phyloP scores from a whole-genome alignment of 306 rosid species.

The Citrullus mucosospermus region DNA sequence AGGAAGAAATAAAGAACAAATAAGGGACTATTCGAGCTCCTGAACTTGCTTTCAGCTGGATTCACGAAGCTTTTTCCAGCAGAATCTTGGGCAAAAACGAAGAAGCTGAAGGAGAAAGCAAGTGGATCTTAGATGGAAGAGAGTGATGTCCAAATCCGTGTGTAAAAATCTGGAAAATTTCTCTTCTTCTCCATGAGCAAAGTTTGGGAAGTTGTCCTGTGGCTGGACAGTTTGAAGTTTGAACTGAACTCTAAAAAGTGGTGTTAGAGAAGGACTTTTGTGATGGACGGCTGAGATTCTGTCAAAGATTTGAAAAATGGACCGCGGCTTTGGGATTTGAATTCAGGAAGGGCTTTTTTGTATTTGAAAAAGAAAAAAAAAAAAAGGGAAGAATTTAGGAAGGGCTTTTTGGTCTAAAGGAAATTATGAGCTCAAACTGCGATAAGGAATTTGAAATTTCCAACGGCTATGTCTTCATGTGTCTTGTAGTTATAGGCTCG shows the following conservation, averaged over 20 bases:
- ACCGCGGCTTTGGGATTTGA: conserved; percentile 78
- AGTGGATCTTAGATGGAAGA: not conserved
- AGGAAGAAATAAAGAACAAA: conserved; percentile 47
- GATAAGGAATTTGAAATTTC: conserved; percentile 28
- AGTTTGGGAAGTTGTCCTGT: conserved; percentile 4
- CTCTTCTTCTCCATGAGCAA: conserved; percentile 7
- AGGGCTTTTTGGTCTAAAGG: conserved; percentile 33
- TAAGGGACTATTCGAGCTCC: conserved; percentile 25
- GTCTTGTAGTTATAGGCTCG: not conserved
- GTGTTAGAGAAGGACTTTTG: not conserved
- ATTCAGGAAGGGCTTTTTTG: conserved; percentile 26
- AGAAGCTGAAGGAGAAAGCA: not conserved
- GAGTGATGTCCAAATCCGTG: conserved; percentile 16
- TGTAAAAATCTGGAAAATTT: not conserved
- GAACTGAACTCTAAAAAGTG: conserved; percentile 11
- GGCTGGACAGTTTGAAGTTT: not conserved
- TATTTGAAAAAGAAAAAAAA: not conserved
- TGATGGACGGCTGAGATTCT: conserved; percentile 53
- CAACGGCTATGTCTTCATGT: conserved; percentile 48
- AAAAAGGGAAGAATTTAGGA: too few relatives aligned
- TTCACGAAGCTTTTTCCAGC: conserved; percentile 1
- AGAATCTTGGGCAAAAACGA: not conserved
- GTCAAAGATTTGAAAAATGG: conserved; percentile 22
- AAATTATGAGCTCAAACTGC: not conserved
- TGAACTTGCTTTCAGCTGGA: conserved; percentile 15